Evolutionary conservation across 2,329 filamentous ascomycete genomes (phyloP), one percentile per base, ranked within the genome.

Genomic region (Cladosporium sphaerospermum): DNA sequence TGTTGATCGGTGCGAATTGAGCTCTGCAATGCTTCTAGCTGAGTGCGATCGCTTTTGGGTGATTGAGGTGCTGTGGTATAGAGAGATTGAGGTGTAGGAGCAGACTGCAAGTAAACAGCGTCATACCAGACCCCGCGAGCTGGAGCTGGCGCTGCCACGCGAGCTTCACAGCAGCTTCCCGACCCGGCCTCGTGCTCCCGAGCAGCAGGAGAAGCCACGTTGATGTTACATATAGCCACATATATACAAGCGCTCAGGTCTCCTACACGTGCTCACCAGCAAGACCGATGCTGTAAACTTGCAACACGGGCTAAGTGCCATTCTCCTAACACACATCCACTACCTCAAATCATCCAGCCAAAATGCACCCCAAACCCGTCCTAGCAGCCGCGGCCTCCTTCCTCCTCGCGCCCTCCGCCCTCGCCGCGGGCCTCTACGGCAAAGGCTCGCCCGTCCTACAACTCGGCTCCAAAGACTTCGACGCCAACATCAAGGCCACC

Each of bases 371-470:
- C 40, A 51, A 51, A 51, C 47, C 47, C 39, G 62, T 73, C 45
- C 61, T 79, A 65, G 76, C 80, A 39, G 73, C 78, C 60, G 78
- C 79, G 57, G 75, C 81, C 54, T 82, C 83, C 55, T 72, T 88
- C 45, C 75, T 93, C 58, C 79, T 86, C 57, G 78, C 82, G 53
- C 67, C 88, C 48, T 82, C 86, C 31, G 78, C 78, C 47, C 79
- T 79, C 53, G 82, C 84, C 51, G 85, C 87, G 59, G 83, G 82
- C 60, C 71, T 99, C 56, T 99, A 99, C 74, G 75, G 83, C 56
- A 95, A 92, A 75, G 88, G 79, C 69, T 96, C 91, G 2, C 84
- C 88, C 10, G 93, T 99, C 41, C 70, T 97, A 41, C 89, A 95
- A 70, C 74, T 97, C 59, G 84, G 86, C 63, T 79, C 78, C 54